phyloP scores from a whole-genome alignment of 208 protist genomes.

The Trypanosoma platydactyli region DNA sequence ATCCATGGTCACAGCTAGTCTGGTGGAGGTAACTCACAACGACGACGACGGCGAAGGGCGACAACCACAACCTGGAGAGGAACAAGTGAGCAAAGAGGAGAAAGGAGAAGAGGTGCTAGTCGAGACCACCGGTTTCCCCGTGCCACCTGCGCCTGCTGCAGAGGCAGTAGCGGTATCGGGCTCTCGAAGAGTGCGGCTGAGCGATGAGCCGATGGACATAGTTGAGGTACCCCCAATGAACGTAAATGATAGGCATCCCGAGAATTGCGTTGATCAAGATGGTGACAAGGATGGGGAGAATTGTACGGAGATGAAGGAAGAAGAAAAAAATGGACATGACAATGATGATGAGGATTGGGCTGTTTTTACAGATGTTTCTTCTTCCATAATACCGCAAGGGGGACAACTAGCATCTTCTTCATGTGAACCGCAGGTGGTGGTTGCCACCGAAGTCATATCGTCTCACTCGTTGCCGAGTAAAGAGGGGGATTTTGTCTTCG shows the following conservation, averaged over 20 bases:
- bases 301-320: not conserved
- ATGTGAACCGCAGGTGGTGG: not conserved
- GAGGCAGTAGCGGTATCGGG: not conserved
- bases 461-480: not conserved
- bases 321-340: not conserved
- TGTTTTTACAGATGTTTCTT: slow-evolving; percentile 20
- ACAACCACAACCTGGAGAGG: not conserved
- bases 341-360: slow-evolving; percentile 21
- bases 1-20: not conserved
- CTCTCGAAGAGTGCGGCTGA: not conserved
- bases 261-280: not conserved
- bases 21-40: not conserved
- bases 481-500: slow-evolving; percentile 5
- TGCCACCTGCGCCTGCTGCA: not conserved
- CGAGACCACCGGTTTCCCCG: not conserved
- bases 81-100: no score
- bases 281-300: not conserved
- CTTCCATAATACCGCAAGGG: not conserved
- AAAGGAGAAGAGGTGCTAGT: not conserved
- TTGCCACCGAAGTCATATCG: not conserved
- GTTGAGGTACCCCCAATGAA: slow-evolving; percentile 1
- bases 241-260: not conserved
- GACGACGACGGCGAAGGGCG: not conserved
- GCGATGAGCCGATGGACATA: not conserved
- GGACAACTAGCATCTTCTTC: not conserved